Conservation (phyloP, 208 protist genomes). For the Leishmania turanica region DNA sequence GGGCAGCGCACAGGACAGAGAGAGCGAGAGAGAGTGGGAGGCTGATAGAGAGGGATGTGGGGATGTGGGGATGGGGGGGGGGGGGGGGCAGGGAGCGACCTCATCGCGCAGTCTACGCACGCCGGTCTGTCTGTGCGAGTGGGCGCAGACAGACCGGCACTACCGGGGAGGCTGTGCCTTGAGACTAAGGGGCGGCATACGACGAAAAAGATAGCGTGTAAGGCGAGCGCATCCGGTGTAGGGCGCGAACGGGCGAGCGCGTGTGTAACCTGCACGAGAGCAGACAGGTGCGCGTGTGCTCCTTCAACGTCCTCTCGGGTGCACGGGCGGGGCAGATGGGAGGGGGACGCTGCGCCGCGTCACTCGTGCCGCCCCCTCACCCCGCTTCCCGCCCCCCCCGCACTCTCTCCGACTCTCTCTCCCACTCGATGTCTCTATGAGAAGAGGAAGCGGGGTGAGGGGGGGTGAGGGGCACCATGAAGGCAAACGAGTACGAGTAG, state of each 20-base stretch:
- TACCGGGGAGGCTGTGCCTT: background rate
- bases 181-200: background rate
- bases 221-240: background rate
- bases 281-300: background rate
- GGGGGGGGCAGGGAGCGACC: background rate
- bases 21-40: background rate
- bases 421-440: background rate
- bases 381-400: background rate
- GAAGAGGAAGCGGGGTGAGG: background rate
- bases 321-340: background rate
- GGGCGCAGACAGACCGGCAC: background rate
- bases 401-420: background rate
- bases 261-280: background rate
- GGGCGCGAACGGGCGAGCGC: background rate
- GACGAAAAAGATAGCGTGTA: background rate
- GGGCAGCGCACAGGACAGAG: background rate
- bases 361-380: background rate
- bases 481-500: background rate
- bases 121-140: background rate
- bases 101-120: background rate
- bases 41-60: background rate
- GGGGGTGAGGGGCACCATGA: background rate
- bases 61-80: too few relatives aligned
- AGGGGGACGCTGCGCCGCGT: background rate
- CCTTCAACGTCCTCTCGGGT: background rate